These are phyloP conservation scores for Tetracentron sinense DNA, from an alignment of 164 flowering plant species.

Conservation along the genomic window DNA sequence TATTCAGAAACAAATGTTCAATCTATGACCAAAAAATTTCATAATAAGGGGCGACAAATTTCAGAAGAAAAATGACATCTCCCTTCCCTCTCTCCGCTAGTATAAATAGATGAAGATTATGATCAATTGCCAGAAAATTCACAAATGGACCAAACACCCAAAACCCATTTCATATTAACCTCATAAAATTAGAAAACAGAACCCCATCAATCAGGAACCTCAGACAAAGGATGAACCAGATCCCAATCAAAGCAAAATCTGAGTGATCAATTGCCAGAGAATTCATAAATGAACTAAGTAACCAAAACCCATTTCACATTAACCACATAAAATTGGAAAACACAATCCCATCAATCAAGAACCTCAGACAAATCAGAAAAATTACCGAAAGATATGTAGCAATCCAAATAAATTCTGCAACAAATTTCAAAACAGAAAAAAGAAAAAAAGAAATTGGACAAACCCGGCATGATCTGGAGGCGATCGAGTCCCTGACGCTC, in stretches of 20 bases:
- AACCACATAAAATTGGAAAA: background rate
- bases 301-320: conserved; percentile 2
- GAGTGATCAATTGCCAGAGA: background rate
- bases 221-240: background rate
- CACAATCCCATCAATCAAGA: background rate
- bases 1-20: no score
- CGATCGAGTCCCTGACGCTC: conserved; percentile 76
- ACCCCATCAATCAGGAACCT: background rate
- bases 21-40: no score
- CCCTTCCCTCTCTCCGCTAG: no score
- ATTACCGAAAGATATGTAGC: no score
- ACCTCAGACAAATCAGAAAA: background rate
- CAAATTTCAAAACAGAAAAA: background rate
- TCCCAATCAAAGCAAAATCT: no score
- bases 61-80: no score
- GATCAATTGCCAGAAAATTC: background rate
- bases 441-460: background rate
- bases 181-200: background rate
- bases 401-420: no score
- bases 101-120: background rate
- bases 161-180: conserved; percentile 1
- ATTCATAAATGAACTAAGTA: background rate
- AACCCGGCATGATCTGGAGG: conserved; percentile 93
- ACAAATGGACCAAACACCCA: background rate
- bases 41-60: no score